Conservation (phyloP, 73 alveolate genomes). For the Paramecium biaurelia region DNA sequence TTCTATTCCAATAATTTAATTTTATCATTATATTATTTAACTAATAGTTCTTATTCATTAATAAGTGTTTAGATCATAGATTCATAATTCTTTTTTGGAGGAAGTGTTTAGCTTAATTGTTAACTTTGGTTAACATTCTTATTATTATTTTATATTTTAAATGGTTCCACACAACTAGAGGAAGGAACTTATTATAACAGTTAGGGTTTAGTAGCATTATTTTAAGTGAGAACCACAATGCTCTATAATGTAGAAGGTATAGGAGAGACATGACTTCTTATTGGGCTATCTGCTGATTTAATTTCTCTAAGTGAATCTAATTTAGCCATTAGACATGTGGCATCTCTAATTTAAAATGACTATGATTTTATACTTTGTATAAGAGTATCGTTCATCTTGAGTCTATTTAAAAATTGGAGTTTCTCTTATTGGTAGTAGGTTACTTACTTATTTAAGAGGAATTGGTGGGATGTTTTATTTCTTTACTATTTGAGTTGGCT, state of each 20-base stretch:
- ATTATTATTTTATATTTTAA: not conserved
- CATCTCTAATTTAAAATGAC: not conserved
- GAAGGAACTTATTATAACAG: not conserved
- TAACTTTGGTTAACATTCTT: not conserved
- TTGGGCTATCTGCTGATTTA: not conserved
- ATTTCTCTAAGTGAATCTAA: conserved; percentile 10
- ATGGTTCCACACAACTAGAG: conserved; percentile 4
- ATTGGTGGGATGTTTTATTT: not conserved
- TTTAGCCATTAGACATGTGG: not conserved
- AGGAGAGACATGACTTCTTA: not conserved
- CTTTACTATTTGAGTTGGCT: not conserved
- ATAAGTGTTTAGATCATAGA: not conserved
- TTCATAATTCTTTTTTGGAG: not conserved
- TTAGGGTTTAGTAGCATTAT: not conserved
- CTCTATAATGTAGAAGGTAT: not conserved
- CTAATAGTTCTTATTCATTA: not conserved
- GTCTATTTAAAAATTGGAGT: not conserved
- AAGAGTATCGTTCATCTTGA: not conserved
- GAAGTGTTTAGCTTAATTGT: not conserved
- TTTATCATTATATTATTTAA: not conserved
- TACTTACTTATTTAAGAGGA: not conserved
- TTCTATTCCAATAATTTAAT: not conserved
- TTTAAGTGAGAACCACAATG: not conserved
- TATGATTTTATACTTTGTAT: not conserved
- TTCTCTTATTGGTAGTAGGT: not conserved